These are phyloP conservation scores for Pleurotus cornucopiae DNA, from an alignment of 768 basidiomycete genomes.

Conservation along the genomic window DNA sequence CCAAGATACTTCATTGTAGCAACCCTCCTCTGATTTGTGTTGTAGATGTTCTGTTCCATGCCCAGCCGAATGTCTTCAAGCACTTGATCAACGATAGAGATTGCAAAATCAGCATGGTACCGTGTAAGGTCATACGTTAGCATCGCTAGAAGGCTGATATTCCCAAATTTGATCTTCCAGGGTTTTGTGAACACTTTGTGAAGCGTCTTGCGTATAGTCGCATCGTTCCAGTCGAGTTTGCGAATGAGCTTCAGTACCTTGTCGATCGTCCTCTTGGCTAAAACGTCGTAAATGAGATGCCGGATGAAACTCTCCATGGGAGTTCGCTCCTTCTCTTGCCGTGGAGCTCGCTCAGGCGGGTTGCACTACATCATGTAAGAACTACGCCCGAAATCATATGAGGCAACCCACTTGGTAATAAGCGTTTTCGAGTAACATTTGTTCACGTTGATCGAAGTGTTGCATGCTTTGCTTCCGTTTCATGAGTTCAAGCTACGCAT, in stretches of 20 bases:
- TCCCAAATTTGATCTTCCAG: slow-evolving; percentile 95
- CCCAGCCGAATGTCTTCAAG: slow-evolving; percentile 90
- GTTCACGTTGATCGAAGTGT: slow-evolving; percentile 89
- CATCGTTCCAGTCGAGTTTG: slow-evolving; percentile 95
- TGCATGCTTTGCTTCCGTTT: slow-evolving; percentile 90
- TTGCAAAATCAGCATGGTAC: slow-evolving; percentile 85
- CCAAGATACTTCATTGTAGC: slow-evolving; percentile 94
- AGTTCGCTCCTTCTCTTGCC: slow-evolving; percentile 79
- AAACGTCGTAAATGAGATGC: slow-evolving; percentile 91
- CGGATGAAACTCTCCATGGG: slow-evolving; percentile 92
- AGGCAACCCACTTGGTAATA: slow-evolving; percentile 78
- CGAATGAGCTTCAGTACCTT: slow-evolving; percentile 91
- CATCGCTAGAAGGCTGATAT: slow-evolving; percentile 88
- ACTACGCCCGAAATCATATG: not conserved
- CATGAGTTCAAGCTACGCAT: slow-evolving; percentile 81
- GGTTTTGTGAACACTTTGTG: slow-evolving; percentile 95
- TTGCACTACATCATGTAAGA: slow-evolving; percentile 66
- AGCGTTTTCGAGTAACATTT: slow-evolving; percentile 90
- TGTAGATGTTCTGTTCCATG: slow-evolving; percentile 92
- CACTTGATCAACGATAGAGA: slow-evolving; percentile 90
- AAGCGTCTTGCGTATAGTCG: slow-evolving; percentile 53
- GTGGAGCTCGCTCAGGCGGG: slow-evolving; percentile 88
- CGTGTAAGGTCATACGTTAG: slow-evolving; percentile 92
- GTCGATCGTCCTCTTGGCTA: slow-evolving; percentile 91
- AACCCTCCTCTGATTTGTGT: slow-evolving; percentile 88